Evolutionary conservation across 2,329 filamentous ascomycete genomes (phyloP).

Genomic region (Aureobasidium sp.): DNA sequence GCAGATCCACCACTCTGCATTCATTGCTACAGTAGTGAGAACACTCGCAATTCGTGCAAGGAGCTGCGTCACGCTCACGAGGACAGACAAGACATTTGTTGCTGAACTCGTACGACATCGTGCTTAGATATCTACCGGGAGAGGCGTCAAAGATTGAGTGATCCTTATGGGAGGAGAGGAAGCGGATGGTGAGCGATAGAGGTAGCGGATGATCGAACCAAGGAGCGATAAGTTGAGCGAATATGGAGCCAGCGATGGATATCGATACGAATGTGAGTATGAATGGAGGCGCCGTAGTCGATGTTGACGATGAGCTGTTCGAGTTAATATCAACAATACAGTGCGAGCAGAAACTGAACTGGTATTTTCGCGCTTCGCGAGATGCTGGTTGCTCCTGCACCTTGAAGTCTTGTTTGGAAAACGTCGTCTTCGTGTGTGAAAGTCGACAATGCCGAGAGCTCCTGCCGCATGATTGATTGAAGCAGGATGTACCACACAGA

Average conservation of each 20-base stretch:
- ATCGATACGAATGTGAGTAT: not conserved
- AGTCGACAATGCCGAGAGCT: not conserved
- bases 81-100: not conserved
- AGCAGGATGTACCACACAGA: no score
- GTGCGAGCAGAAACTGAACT: not conserved
- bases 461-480: not conserved
- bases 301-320: not conserved
- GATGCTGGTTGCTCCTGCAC: constrained; percentile 1
- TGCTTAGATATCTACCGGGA: not conserved
- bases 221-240: not conserved
- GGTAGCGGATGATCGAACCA: not conserved
- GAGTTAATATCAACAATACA: no score
- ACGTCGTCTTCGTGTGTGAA: not conserved
- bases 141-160: not conserved
- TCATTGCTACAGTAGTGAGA: constrained; percentile 1
- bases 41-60: not conserved
- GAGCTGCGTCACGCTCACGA: not conserved
- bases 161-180: not conserved
- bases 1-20: not conserved
- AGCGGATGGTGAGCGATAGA: not conserved
- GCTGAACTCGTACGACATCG: not conserved
- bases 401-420: not conserved
- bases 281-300: not conserved
- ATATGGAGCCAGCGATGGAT: not conserved
- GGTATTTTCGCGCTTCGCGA: not conserved